phyloP scores from a whole-genome alignment of 2,329 filamentous ascomycete species.

The Penicillium italicum region DNA sequence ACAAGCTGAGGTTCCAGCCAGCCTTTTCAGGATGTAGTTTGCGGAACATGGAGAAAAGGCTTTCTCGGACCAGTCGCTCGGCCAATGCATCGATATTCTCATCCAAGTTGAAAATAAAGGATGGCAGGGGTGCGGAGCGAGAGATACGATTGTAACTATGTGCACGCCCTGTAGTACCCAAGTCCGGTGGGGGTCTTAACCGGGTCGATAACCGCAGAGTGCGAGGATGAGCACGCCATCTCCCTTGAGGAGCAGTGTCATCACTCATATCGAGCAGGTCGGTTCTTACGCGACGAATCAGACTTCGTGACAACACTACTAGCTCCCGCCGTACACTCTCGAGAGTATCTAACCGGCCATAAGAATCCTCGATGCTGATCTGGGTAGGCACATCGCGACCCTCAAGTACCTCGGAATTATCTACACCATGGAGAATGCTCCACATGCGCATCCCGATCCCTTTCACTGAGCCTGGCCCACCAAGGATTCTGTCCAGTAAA shows the following conservation, averaged over 20 bases:
- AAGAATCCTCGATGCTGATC: conserved; percentile 94
- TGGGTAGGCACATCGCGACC: conserved; percentile 72
- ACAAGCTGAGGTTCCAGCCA: conserved; percentile 74
- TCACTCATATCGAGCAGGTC: conserved; percentile 63
- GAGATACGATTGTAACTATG: conserved; percentile 68
- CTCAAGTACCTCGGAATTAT: conserved; percentile 68
- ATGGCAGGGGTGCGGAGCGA: conserved; percentile 68
- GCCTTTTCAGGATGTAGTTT: conserved; percentile 66
- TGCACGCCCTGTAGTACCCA: conserved; percentile 51
- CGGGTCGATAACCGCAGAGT: conserved; percentile 79
- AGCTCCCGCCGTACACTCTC: conserved; percentile 66
- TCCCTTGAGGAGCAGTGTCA: conserved; percentile 25
- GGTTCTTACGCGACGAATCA: conserved; percentile 72
- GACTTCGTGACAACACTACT: conserved; percentile 61
- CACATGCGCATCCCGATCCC: conserved; percentile 72
- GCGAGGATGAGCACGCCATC: conserved; percentile 77
- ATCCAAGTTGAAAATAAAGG: conserved; percentile 65
- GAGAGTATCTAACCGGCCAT: conserved; percentile 64
- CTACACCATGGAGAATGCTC: conserved; percentile 75
- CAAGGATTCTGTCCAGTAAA: conserved; percentile 65
- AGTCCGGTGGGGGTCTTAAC: conserved; percentile 52
- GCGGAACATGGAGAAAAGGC: conserved; percentile 68
- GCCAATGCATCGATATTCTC: conserved; percentile 59
- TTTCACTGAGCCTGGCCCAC: conserved; percentile 65
- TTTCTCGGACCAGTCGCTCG: conserved; percentile 66